A percentile compares a stretch with the other conserved stretches of the same genome.
Evolutionary conservation across 164 flowering plant species (phyloP).

Genomic region (Buxus sempervirens): DNA sequence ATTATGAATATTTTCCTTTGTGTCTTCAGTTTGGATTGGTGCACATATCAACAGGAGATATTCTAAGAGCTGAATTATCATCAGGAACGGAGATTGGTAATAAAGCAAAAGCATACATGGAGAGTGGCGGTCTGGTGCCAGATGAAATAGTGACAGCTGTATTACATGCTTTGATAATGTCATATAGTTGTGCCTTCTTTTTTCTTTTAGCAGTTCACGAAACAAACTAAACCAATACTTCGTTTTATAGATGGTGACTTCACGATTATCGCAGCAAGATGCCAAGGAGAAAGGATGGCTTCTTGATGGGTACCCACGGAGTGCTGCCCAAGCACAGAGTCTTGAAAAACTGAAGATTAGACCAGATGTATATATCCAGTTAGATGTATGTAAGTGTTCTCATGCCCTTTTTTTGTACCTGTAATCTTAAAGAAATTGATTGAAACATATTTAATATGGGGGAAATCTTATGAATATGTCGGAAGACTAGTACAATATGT

Average conservation of each 20-base stretch:
- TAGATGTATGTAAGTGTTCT: conserved; percentile 54
- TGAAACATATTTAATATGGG: not conserved
- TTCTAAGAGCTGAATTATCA: conserved; percentile 83
- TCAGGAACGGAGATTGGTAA: conserved; percentile 84
- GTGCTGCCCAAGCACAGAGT: conserved; percentile 69
- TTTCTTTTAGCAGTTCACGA: not conserved
- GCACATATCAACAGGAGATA: conserved; percentile 94
- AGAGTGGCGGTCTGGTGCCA: conserved; percentile 80
- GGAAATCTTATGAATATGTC: not conserved
- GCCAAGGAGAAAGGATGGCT: conserved; percentile 91
- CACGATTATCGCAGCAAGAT: conserved; percentile 69
- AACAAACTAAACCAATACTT: not conserved
- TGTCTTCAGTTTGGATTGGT: conserved; percentile 85
- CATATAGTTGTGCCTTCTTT: not conserved
- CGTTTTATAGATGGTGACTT: conserved; percentile 69
- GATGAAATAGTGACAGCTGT: conserved; percentile 92
- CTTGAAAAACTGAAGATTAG: conserved; percentile 62
- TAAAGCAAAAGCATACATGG: conserved; percentile 85
- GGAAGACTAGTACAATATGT: not conserved
- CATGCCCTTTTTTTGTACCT: not conserved
- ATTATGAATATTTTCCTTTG: conserved; percentile 11
- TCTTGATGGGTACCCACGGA: conserved; percentile 91
- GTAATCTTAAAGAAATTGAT: not conserved
- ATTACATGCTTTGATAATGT: conserved; percentile 17
- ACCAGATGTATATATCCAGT: conserved; percentile 66